phyloP scores from a whole-genome alignment of 106 monocot genomes.

The Hemerocallis citrina region DNA sequence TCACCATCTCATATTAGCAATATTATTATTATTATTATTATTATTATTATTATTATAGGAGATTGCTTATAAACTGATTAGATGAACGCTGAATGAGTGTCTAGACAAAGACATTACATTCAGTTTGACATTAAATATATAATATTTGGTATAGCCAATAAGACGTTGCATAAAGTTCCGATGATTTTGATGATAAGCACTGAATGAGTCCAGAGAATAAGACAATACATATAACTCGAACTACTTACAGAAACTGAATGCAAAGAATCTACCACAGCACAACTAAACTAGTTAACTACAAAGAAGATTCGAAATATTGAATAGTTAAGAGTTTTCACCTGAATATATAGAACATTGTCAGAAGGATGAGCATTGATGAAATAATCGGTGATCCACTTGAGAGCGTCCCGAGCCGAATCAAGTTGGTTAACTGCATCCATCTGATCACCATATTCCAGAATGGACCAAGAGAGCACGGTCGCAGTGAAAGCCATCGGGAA shows the following conservation, averaged over 20 bases:
- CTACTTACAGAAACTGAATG: no score
- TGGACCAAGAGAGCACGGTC: constrained; percentile 81
- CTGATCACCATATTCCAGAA: constrained; percentile 97
- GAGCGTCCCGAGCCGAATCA: constrained; percentile 60
- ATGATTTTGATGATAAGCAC: neutral
- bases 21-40: no score
- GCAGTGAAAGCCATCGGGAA: constrained; percentile 96
- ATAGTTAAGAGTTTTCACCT: constrained; percentile 53
- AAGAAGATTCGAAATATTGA: neutral
- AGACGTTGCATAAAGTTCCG: no score
- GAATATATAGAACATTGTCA: constrained; percentile 74
- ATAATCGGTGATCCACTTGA: constrained; percentile 98
- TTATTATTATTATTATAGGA: no score
- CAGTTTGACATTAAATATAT: no score
- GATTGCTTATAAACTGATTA: neutral
- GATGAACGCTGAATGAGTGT: no score
- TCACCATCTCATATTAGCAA: no score
- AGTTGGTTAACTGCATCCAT: constrained; percentile 74
- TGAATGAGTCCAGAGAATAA: neutral
- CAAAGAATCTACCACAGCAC: no score
- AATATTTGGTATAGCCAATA: no score
- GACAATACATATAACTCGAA: no score
- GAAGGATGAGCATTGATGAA: constrained; percentile 87
- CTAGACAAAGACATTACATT: no score
- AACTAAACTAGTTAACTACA: neutral